Conservation (phyloP, 2,329 filamentous ascomycete genomes). For the Calonectria fujianensis region DNA sequence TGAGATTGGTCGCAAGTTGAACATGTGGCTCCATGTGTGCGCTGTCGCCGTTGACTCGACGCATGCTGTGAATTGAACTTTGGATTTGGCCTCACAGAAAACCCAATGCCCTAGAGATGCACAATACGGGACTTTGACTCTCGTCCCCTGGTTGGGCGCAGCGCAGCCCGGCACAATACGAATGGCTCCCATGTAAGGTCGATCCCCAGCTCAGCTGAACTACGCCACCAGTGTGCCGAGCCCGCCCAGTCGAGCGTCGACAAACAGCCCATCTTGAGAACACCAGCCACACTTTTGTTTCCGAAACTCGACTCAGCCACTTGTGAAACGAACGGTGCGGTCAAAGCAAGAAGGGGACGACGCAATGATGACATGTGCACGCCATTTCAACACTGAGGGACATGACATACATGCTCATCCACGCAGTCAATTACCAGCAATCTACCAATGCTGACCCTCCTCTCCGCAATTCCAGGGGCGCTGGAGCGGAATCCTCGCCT, state of each 20-base stretch:
- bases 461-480: slow-evolving; percentile 29
- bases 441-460: slow-evolving; percentile 4
- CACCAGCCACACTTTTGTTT: slow-evolving; percentile 33
- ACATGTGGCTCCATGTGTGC: background rate
- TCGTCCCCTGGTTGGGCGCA: slow-evolving; percentile 15
- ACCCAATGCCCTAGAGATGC: slow-evolving; percentile 4
- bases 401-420: background rate
- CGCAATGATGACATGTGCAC: slow-evolving; percentile 9
- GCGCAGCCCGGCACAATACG: slow-evolving; percentile 14
- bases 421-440: slow-evolving; percentile 1
- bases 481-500: slow-evolving; percentile 29
- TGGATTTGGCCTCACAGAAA: background rate
- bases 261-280: background rate
- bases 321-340: background rate
- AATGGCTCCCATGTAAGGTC: slow-evolving; percentile 20
- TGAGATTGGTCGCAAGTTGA: slow-evolving; percentile 15
- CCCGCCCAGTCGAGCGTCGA: background rate
- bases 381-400: slow-evolving; percentile 4
- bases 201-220: slow-evolving; percentile 34
- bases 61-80: background rate
- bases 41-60: background rate
- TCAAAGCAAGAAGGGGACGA: background rate
- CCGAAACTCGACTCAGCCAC: slow-evolving; percentile 20
- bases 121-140: slow-evolving; percentile 21
- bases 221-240: slow-evolving; percentile 19